These are phyloP conservation scores for Zanthoxylum bungeanum DNA, from an alignment of 345 rosid species.

Conservation along the genomic window DNA sequence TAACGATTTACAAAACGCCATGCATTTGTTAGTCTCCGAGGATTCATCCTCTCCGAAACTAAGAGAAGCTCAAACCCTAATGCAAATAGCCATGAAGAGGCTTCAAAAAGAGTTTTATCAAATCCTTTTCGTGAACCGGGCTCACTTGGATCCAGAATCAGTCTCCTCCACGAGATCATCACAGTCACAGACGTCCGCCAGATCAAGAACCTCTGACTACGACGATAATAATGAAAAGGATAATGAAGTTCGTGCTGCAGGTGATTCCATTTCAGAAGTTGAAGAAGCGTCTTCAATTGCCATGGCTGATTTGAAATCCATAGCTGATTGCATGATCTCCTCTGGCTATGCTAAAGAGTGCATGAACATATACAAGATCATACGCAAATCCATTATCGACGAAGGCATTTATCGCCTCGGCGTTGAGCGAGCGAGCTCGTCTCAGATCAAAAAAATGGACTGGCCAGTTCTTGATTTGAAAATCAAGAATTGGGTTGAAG, in stretches of 20 bases:
- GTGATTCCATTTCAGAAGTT: slow-evolving; percentile 42
- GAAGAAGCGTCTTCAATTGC: slow-evolving; percentile 46
- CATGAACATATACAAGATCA: slow-evolving; percentile 41
- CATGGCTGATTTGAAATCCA: slow-evolving; percentile 55
- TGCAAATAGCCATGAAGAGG: slow-evolving; percentile 73
- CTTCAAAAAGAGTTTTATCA: slow-evolving; percentile 73
- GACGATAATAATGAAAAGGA: slow-evolving; percentile 21
- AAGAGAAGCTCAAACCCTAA: no score
- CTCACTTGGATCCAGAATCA: slow-evolving; percentile 65
- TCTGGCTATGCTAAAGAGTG: slow-evolving; percentile 82
- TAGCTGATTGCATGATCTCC: slow-evolving; percentile 83
- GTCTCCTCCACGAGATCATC: slow-evolving; percentile 61
- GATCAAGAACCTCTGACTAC: slow-evolving; percentile 48
- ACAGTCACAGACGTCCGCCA: slow-evolving; percentile 47
- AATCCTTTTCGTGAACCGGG: slow-evolving; percentile 59
- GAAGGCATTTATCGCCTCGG: slow-evolving; percentile 64
- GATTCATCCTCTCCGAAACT: no score
- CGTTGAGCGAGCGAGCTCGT: slow-evolving; percentile 43
- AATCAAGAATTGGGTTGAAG: slow-evolving; percentile 57
- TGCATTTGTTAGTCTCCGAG: no score
- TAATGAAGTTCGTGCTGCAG: slow-evolving; percentile 4
- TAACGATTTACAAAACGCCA: no score
- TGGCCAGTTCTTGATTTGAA: slow-evolving; percentile 47
- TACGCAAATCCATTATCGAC: no score
- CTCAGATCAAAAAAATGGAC: slow-evolving; percentile 55